Conservation (phyloP, 208 protist genomes). For the Zelonia costaricensis region DNA sequence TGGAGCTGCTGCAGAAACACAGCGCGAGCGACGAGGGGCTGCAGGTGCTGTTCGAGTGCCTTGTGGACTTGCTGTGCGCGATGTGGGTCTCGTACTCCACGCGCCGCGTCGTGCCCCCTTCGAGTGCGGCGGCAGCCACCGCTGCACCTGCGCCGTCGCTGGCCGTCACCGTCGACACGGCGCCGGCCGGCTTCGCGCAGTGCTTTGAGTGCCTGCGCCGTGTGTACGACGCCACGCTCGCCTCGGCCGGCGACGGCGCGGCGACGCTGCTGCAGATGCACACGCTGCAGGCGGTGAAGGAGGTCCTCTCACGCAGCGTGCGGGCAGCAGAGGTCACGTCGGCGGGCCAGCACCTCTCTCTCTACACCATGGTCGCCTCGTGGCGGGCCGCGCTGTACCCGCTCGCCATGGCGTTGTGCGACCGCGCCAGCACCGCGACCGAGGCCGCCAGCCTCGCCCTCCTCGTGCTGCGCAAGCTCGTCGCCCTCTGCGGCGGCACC, state of each 20-base stretch:
- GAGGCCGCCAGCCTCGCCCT: conserved; percentile 75
- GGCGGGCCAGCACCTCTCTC: conserved; percentile 12
- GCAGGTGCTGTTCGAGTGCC: conserved; percentile 54
- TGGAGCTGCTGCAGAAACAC: conserved; percentile 49
- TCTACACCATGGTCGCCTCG: conserved; percentile 51
- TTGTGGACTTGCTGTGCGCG: conserved; percentile 54
- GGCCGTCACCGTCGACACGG: conserved; percentile 25
- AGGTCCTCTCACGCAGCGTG: conserved; percentile 67
- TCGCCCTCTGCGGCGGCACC: conserved; percentile 42
- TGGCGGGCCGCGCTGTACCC: conserved; percentile 76
- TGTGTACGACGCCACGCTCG: conserved; percentile 27
- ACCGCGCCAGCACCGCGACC: conserved; percentile 39
- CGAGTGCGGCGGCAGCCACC: neutral
- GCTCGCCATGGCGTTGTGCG: conserved; percentile 55
- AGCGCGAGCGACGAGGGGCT: conserved; percentile 62
- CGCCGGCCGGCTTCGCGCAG: conserved; percentile 33
- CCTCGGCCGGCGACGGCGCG: conserved; percentile 9
- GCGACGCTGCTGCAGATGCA: conserved; percentile 62
- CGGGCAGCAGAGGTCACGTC: conserved; percentile 20
- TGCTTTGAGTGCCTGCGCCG: conserved; percentile 57
- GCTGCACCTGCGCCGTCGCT: neutral
- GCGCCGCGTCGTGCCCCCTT: conserved; percentile 2
- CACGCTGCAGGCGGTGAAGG: conserved; percentile 73
- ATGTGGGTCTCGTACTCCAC: conserved; percentile 54
- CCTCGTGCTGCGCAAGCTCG: conserved; percentile 74